Evolutionary conservation across 2,329 filamentous ascomycete genomes (phyloP).

Genomic region (Pseudomassariella vexata): DNA sequence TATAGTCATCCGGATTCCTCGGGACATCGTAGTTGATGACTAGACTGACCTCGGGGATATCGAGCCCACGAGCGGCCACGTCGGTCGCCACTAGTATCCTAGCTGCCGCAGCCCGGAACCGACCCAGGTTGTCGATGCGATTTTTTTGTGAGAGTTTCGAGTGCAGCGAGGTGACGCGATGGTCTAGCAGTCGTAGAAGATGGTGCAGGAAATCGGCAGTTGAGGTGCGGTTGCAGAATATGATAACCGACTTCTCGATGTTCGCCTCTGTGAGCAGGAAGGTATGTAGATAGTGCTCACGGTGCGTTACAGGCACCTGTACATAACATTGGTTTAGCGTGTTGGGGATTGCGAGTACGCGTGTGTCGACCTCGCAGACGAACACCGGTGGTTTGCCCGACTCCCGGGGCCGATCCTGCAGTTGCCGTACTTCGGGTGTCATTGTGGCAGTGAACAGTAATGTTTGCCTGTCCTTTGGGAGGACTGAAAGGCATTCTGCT

Average conservation of each 20-base stretch:
- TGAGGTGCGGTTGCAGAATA: constrained; percentile 89
- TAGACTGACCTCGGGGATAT: constrained; percentile 85
- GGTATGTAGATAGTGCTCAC: constrained; percentile 90
- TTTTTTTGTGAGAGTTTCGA: constrained; percentile 81
- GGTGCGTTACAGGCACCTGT: constrained; percentile 75
- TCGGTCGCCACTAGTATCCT: constrained; percentile 91
- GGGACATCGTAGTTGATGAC: constrained; percentile 96
- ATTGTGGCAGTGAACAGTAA: constrained; percentile 94
- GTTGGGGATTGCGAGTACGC: constrained; percentile 68
- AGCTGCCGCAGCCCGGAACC: constrained; percentile 85
- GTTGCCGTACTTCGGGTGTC: constrained; percentile 80
- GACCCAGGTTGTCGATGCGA: constrained; percentile 78
- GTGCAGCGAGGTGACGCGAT: constrained; percentile 88
- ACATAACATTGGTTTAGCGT: constrained; percentile 81
- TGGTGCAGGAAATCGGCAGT: constrained; percentile 89
- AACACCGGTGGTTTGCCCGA: constrained; percentile 72
- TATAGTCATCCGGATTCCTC: constrained; percentile 94
- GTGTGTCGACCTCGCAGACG: constrained; percentile 81
- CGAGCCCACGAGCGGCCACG: constrained; percentile 87
- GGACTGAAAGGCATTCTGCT: constrained; percentile 75
- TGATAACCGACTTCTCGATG: constrained; percentile 69
- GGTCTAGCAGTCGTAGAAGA: constrained; percentile 75
- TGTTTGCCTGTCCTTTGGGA: constrained; percentile 86
- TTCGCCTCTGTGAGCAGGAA: constrained; percentile 78
- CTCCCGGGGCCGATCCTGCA: constrained; percentile 70